Evolutionary conservation across 306 rosid species (phyloP), one percentile per base, ranked within the genome.

Genomic region (Macrotyloma uniflorum): DNA sequence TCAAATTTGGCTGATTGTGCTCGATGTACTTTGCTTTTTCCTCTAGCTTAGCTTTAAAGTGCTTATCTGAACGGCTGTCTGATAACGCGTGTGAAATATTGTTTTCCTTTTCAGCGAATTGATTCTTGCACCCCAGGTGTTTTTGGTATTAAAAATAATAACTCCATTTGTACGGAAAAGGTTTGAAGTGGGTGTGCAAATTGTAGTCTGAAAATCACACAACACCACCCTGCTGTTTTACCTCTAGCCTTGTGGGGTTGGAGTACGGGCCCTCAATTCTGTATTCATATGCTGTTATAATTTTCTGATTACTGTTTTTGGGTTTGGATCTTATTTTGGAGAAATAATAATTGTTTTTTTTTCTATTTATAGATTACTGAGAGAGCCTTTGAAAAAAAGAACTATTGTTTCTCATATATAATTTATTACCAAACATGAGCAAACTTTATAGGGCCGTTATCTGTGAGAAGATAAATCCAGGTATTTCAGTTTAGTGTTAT

Each of bases 31-130:
- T 53, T 64, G 5, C 68, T 79, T 79, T 72, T 38, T 19, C 24
- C 36, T 10, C 50, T 32, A 38, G 35, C 61, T 40, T 19, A 16
- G 55, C 79, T 64, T 72, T 80, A 42, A 77, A 77, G 81, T 77
- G 74, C 66, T 23, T 77, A 77, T 51, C 74, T 53, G 75, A 67
- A 68, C 12, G 61, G 54, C 53, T 66, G 74, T 53, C 74, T 66
- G 15, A 23, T 67, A 77, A 77, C 35, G 81, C 57, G 30, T 26
- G 57, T 77, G 74, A 77, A 16, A 43, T 53, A 74, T 69, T 74
- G 75, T 73, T 74, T 45, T 43, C 47, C 84, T 66, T 74, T 80
- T 73, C 42, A 43, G 80, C 20, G 70, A 80, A 66, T 55, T 35
- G 70, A 80, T 80, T 80, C 76, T 67, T 80, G 45, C 70, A 65